Evolutionary conservation across 108 stramenopile species (phyloP).

Genomic region (Pseudonitzschia pungens): DNA sequence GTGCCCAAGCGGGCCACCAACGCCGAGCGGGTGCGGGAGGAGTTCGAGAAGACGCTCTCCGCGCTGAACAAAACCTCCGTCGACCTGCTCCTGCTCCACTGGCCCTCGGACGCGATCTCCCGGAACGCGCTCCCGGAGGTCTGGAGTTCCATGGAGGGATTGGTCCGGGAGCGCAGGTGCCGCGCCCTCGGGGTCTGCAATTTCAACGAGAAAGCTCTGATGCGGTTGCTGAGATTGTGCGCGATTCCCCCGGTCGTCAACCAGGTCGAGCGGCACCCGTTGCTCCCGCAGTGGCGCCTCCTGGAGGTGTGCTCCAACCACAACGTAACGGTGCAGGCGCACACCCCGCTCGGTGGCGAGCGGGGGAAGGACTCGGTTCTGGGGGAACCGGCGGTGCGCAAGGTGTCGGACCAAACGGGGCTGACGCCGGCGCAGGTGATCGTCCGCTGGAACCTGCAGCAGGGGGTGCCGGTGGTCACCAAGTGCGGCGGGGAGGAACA

Average conservation of each 20-base stretch:
- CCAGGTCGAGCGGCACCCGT: conserved; percentile 86
- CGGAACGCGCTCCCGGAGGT: conserved; percentile 42
- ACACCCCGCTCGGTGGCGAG: conserved; percentile 48
- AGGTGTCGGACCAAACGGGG: conserved; percentile 34
- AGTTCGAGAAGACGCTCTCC: conserved; percentile 47
- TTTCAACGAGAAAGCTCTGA: conserved; percentile 59
- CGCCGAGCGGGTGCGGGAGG: conserved; percentile 54
- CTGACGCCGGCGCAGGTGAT: conserved; percentile 63
- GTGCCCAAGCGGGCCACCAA: conserved; percentile 65
- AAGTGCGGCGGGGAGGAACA: conserved; percentile 53
- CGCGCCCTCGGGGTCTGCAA: conserved; percentile 76
- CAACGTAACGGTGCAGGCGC: conserved; percentile 64
- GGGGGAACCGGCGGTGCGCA: conserved; percentile 10
- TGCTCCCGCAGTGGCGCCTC: conserved; percentile 60
- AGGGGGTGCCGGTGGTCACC: conserved; percentile 59
- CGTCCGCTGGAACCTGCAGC: conserved; percentile 73
- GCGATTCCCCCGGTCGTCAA: conserved; percentile 65
- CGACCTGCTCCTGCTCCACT: conserved; percentile 77
- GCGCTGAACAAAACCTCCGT: conserved; percentile 38
- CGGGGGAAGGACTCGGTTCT: conserved; percentile 41
- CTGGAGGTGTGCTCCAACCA: conserved; percentile 64
- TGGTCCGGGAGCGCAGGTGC: conserved; percentile 48
- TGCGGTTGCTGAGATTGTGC: conserved; percentile 39
- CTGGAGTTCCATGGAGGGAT: conserved; percentile 77
- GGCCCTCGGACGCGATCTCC: conserved; percentile 72